Evolutionary conservation across 108 stramenopile species (phyloP).

Genomic region (Skeletonema costatum): DNA sequence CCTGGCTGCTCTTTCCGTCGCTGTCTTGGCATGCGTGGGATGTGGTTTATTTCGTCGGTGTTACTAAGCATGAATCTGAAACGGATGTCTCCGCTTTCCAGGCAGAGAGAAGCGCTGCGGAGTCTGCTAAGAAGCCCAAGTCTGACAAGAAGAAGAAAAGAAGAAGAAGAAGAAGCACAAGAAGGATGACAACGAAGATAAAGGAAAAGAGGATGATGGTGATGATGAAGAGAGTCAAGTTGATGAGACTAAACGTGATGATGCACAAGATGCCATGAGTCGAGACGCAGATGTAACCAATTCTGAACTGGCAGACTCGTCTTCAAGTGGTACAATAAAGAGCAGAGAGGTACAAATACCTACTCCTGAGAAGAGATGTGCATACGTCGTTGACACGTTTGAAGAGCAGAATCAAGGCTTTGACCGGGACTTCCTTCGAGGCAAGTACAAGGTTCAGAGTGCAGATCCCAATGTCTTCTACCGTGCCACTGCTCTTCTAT

Average conservation of each 20-base stretch:
- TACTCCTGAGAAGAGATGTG: conserved; percentile 32
- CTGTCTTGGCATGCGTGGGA: conserved; percentile 10
- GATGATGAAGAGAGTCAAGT: conserved; percentile 1
- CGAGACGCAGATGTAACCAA: background rate
- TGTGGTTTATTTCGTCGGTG: conserved; percentile 2
- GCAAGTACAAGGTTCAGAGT: conserved; percentile 43
- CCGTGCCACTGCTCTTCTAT: conserved; percentile 59
- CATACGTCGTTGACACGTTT: conserved; percentile 48
- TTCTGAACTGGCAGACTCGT: background rate
- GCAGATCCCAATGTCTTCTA: conserved; percentile 60
- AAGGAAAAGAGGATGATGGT: background rate
- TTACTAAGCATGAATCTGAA: background rate
- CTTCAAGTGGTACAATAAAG: background rate
- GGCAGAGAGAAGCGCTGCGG: background rate
- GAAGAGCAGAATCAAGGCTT: conserved; percentile 21
- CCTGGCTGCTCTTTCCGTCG: conserved; percentile 14
- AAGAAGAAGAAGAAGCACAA: conserved; percentile 1
- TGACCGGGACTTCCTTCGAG: conserved; percentile 23
- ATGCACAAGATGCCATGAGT: background rate
- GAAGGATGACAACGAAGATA: conserved; percentile 3
- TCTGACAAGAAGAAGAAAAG: background rate
- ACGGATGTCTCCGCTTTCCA: background rate
- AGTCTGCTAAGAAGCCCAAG: background rate
- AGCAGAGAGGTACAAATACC: conserved; percentile 15
- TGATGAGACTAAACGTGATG: background rate